Evolutionary conservation across 2,329 filamentous ascomycete genomes (phyloP), one percentile per base, ranked within the genome.

Genomic region (Fusarium sambucinum): DNA sequence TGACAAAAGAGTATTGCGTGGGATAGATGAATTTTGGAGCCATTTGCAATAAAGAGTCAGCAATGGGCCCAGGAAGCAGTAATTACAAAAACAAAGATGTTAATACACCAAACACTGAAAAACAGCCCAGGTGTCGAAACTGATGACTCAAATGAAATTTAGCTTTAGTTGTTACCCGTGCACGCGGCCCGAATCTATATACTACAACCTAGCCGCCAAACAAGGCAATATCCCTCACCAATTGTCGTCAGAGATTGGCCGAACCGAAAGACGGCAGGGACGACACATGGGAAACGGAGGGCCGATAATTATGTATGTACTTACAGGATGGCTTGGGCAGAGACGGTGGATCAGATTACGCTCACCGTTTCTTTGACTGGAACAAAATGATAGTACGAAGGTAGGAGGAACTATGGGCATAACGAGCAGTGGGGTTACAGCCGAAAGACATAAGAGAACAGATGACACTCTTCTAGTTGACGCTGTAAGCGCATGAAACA

Each of bases 151-250:
- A 58, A 65, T 58, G 56, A 55, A 61, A 68, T 63, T 67, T 50
- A 32, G 45, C 53, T 48, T 6, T 6, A 27, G 27, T 27, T 38
- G 47, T 42, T 55, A 70, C 55, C 66, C 55, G 57, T 72, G 67
- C 59, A 59, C 56, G 59, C 71, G 71, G 71, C 64, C 67, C 71
- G 71, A 73, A 68, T 73, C 53, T 59, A 40, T 52, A 38, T 55
- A 27, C 27, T 27, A 41, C 38, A 41, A 25, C 21, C 40, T 73
- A 70, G 59, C 63, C 69, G 70, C 61, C 42, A 51, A 52, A 55
- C 35, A 53, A 66, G 41, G 42, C 33, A 37, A 55, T 38, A 51
- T 42, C 40, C 30, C 48, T 52, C 52, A 33, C 17, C 19, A 27
- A 42, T 54, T 50, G 40, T 19, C 21, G 47, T 44, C 41, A 50